Conservation (phyloP, 176 grass and related monocot genomes). For the Hyparrhenia diplandra region DNA sequence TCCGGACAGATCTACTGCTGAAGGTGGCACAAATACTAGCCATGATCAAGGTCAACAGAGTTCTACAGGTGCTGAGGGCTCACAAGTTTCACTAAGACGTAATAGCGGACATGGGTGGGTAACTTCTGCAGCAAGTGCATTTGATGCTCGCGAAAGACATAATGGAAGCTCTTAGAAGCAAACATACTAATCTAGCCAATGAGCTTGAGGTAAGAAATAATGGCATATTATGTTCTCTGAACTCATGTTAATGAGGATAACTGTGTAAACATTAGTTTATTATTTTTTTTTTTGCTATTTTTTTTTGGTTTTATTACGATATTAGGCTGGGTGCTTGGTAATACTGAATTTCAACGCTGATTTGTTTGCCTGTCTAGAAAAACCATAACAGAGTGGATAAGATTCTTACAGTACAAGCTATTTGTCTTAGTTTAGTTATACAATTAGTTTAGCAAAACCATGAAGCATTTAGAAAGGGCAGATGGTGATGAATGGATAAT, state of each 20-base stretch:
- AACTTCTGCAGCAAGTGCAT: conserved; percentile 84
- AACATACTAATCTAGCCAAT: conserved; percentile 68
- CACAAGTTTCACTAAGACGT: conserved; percentile 54
- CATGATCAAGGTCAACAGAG: conserved; percentile 76
- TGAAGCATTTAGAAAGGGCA: neutral
- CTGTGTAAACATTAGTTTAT: neutral
- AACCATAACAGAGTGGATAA: neutral
- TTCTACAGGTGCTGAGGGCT: conserved; percentile 50
- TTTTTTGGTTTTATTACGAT: neutral
- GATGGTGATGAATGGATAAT: neutral
- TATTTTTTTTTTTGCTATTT: neutral
- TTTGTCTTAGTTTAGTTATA: neutral
- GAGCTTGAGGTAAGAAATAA: conserved; percentile 51
- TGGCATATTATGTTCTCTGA: neutral
- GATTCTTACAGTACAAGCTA: neutral
- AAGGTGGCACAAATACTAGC: conserved; percentile 47
- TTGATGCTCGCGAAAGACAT: conserved; percentile 99
- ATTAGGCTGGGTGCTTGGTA: neutral
- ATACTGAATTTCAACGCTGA: neutral
- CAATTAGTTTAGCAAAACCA: neutral
- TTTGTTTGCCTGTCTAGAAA: neutral
- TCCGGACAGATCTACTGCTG: conserved; percentile 55
- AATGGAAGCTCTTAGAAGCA: conserved; percentile 98
- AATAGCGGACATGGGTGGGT: conserved; percentile 65
- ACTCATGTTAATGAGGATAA: neutral